These are phyloP conservation scores for Rhynchosporium graminicola DNA, from an alignment of 2,329 filamentous ascomycete species.

Conservation along the genomic window DNA sequence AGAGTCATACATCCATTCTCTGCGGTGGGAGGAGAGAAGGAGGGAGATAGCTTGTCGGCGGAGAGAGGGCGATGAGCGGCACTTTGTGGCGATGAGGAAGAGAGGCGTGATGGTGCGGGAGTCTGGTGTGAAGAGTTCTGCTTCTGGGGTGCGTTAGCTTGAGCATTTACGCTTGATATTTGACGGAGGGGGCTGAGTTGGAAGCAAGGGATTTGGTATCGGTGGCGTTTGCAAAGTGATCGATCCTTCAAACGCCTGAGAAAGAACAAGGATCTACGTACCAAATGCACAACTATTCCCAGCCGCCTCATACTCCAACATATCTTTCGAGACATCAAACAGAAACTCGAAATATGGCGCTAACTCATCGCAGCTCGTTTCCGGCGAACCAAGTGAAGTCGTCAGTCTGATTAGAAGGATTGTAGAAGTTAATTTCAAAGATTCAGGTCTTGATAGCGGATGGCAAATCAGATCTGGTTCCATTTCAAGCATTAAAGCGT, in stretches of 20 bases:
- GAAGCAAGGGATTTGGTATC: neutral
- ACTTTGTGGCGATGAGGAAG: constrained; percentile 65
- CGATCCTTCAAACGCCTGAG: neutral
- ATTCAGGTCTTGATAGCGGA: constrained; percentile 23
- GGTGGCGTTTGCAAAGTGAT: neutral
- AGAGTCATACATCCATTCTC: constrained; percentile 68
- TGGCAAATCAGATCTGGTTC: constrained; percentile 47
- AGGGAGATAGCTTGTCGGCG: constrained; percentile 63
- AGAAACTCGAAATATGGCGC: constrained; percentile 58
- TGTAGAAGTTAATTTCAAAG: constrained; percentile 22
- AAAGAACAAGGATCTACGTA: constrained; percentile 4
- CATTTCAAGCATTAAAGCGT: constrained; percentile 50
- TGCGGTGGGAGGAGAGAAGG: constrained; percentile 58
- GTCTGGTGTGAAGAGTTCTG: constrained; percentile 29
- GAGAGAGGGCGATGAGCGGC: constrained; percentile 52
- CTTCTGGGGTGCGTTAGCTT: constrained; percentile 16
- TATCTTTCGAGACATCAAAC: constrained; percentile 48
- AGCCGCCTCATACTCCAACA: constrained; percentile 43
- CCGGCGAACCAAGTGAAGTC: constrained; percentile 21
- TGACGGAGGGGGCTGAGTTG: neutral
- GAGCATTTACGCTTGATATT: neutral
- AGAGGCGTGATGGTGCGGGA: constrained; percentile 59
- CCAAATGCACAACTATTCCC: constrained; percentile 15
- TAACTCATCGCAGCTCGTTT: constrained; percentile 25
- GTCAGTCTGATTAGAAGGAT: constrained; percentile 22